These are phyloP conservation scores for Alternaria ventricosa DNA, from an alignment of 2,329 filamentous ascomycete species.

Conservation along the genomic window DNA sequence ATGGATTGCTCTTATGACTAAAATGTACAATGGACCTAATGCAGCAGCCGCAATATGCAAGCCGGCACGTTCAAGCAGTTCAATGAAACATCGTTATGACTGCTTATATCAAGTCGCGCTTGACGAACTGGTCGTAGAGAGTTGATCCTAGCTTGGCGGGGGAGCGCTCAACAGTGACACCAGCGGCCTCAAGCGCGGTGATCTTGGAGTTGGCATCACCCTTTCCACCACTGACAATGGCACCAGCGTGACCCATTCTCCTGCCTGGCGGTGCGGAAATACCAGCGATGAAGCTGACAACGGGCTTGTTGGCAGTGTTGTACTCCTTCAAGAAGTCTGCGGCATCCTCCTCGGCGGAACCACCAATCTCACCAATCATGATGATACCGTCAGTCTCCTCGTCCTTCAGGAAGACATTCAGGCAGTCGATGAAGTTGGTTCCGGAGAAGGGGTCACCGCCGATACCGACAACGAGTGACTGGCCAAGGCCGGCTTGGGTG, in stretches of 20 bases:
- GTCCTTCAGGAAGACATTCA: conserved; percentile 95
- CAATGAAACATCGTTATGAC: conserved; percentile 13
- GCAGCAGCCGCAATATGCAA: conserved; percentile 27
- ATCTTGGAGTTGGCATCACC: conserved; percentile 99
- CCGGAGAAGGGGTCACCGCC: conserved; percentile 98
- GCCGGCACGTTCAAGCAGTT: conserved; percentile 27
- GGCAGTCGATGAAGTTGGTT: conserved; percentile 99
- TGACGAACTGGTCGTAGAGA: conserved; percentile 93
- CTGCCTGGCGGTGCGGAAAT: conserved; percentile 96
- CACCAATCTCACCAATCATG: conserved; percentile 99
- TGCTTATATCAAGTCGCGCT: conserved; percentile 86
- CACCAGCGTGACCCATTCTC: conserved; percentile 98
- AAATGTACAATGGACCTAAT: conserved; percentile 42
- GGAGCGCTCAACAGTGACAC: conserved; percentile 88
- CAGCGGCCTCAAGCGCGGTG: conserved; percentile 86
- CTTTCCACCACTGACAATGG: conserved; percentile 97
- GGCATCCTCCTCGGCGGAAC: conserved; percentile 95
- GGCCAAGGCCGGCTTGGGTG: conserved; percentile 92
- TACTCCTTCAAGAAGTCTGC: conserved; percentile 92
- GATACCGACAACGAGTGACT: conserved; percentile 97
- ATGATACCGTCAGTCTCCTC: conserved; percentile 98
- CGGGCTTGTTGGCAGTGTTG: conserved; percentile 94
- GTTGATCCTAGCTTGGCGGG: conserved; percentile 89
- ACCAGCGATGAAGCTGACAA: conserved; percentile 97
- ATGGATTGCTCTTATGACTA: conserved; percentile 44